Base-by-base conservation (phyloP, 1,284 basidiomycete species). In the Rhodotorula sp. region DNA sequence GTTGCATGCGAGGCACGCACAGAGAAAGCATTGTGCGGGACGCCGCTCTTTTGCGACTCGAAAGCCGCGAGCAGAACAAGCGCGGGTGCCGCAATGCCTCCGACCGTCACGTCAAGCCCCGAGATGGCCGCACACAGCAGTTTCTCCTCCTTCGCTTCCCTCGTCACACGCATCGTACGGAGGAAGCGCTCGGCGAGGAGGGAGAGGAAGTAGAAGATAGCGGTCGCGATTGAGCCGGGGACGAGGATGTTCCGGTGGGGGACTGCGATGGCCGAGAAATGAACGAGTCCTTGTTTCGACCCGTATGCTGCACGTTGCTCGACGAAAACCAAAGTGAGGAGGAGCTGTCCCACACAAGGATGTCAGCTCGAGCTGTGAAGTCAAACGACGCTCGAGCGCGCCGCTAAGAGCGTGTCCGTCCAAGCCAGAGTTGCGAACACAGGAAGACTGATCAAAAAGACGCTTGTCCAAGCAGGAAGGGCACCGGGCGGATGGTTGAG, bases 91-190 rank as follows among this genome's bases (percentile, higher is more conserved):
- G 26, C 65, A 16, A 26, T 4, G 0, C 31, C 7, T 2, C 59
- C 69, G 20, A 65, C 40, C 24, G 48, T 2, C 1, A 64, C 53
- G 34, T 72, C 70, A 6, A 59, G 11, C 0, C 48, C 22, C 1
- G 57, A 62, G 26, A 69, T 59, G 1, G 31, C 8, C n/a, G 48
- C 20, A 67, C 70, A 71, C 9, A 71, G 48, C 15, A n/a, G 24
- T 7, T 59, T n/a, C 28, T 65, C 67, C 10, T 64, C 61, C 8
- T 53, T 71, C 5, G 67, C 70, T n/a, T 72, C 70, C 8, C 34
- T 20, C 15, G 69, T 37, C 13, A 72, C 67, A 0, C 70, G 50
- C 18, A 34, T 50, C 6, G 46, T 40, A 1, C 70, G 58, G 5
- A 72, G 46, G 37, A 59, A 26, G 1, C 70, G 54, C 26, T 72